phyloP scores from a whole-genome alignment of 805 yeast genomes.

The Saccharomycopsis guyanensis region DNA sequence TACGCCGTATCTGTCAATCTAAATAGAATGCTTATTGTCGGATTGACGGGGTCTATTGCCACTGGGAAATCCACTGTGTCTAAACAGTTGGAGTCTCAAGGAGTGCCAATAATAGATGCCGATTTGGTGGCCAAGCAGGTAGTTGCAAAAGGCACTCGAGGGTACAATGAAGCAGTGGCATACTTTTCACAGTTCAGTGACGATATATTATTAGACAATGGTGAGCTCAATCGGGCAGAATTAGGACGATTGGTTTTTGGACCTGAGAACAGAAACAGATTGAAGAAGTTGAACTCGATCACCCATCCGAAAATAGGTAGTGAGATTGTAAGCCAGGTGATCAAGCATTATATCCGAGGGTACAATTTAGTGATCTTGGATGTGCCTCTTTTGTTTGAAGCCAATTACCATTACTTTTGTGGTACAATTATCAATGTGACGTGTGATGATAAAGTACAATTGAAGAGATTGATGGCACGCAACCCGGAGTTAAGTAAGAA shows the following conservation, averaged over 20 bases:
- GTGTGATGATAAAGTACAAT: constrained; percentile 49
- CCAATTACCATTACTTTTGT: constrained; percentile 62
- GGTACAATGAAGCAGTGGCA: constrained; percentile 56
- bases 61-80: constrained; percentile 96
- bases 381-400: constrained; percentile 85
- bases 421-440: constrained; percentile 63
- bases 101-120: constrained; percentile 72
- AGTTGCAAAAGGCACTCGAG: constrained; percentile 71
- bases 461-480: constrained; percentile 54
- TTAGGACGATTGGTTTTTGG: constrained; percentile 71
- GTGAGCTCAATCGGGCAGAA: constrained; percentile 56
- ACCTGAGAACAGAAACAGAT: constrained; percentile 44
- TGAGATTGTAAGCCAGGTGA: constrained; percentile 51
- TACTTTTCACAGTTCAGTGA: constrained; percentile 37
- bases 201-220: constrained; percentile 33
- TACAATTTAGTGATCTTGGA: constrained; percentile 65
- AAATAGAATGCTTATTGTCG: constrained; percentile 80
- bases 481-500: constrained; percentile 57
- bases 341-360: constrained; percentile 51
- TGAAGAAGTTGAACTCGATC: constrained; percentile 57
- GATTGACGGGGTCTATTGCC: constrained; percentile 97
- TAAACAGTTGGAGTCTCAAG: constrained; percentile 42
- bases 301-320: constrained; percentile 77
- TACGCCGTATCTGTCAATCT: too few relatives aligned
- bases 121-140: constrained; percentile 82